Evolutionary conservation across 2,329 filamentous ascomycete genomes (phyloP), one percentile per base, ranked within the genome.

Genomic region (Botrytis aclada): DNA sequence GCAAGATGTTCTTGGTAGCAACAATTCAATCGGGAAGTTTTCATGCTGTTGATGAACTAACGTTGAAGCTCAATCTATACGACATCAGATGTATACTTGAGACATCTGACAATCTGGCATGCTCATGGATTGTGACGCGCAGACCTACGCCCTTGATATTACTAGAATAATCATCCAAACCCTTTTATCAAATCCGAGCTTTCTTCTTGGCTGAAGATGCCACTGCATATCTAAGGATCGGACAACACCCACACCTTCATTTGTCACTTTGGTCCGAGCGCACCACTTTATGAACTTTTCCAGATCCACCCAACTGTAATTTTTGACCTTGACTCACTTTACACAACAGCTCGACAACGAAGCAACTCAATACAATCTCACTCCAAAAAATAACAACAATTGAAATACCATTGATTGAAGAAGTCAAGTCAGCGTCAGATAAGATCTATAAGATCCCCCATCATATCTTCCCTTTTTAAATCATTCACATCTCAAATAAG

Each of bases 311-410:
- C 65, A 62, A 43, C 47, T 18, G 37, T 25, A 71, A 29, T 32
- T 62, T 72, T 73, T 69, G 67, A 63, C 56, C 73, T 73, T 69
- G 67, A 63, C 63, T 74, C 63, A 73, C 66, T 47, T 43, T 62
- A 37, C 43, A 60, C 72, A 75, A 61, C 65, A 64, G 58, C 32
- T 61, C 71, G 45, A 70, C 71, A 45, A 71, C 51, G 56, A 69
- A 45, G 43, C 61, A 71, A 69, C 29, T 60, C 54, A 20, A 61
- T 32, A 66, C 72, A 60, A 51, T 56, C 64, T 56, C 34, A 39
- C 39, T 29, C 14, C 22, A 39, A 60, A 45, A 9, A 20, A 14
- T 1, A 16, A 32, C 29, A 56, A 39, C 29, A 41, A 22, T 32
- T 16, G n/a, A 16, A 20, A 32, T 32, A 32, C n/a, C 25, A n/a